phyloP scores from a whole-genome alignment of 371 early-diverging fungal species.

The Rhizomucor miehei region DNA sequence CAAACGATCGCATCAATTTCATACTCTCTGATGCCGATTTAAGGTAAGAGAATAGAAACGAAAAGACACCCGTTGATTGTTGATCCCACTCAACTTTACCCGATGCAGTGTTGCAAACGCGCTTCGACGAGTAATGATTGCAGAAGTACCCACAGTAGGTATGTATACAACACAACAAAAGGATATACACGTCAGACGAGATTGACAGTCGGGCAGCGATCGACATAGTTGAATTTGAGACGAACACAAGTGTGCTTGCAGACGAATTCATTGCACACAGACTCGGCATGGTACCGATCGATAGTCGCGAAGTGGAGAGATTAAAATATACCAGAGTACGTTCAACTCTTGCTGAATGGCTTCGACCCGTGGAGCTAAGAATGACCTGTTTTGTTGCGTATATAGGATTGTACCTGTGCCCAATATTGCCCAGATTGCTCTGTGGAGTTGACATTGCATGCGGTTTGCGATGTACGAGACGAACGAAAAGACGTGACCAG shows the following conservation, averaged over 20 bases:
- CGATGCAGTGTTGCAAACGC: conserved; percentile 88
- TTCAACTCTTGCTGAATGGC: neutral
- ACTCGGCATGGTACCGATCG: conserved; percentile 96
- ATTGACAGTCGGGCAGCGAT: conserved; percentile 65
- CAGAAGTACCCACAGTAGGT: conserved; percentile 93
- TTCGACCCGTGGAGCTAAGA: neutral
- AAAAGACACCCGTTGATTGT: no score
- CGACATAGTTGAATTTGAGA: conserved; percentile 95
- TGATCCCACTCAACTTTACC: conserved; percentile 1
- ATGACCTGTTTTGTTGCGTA: conserved; percentile 1
- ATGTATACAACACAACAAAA: neutral
- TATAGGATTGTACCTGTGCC: conserved; percentile 92
- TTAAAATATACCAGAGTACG: conserved; percentile 83
- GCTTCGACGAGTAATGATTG: conserved; percentile 93
- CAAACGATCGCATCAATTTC: conserved; percentile 69
- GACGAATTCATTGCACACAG: conserved; percentile 99
- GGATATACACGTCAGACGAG: neutral
- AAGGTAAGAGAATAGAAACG: conserved; percentile 36
- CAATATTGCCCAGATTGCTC: conserved; percentile 90
- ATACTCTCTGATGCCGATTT: conserved; percentile 77
- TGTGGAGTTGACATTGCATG: conserved; percentile 85
- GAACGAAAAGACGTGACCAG: conserved; percentile 78
- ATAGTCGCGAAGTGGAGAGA: conserved; percentile 70
- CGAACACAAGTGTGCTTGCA: conserved; percentile 95
- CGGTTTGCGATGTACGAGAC: conserved; percentile 75